Base-by-base conservation (phyloP, 257 asterid genomes). In the Agastache rugosa region DNA sequence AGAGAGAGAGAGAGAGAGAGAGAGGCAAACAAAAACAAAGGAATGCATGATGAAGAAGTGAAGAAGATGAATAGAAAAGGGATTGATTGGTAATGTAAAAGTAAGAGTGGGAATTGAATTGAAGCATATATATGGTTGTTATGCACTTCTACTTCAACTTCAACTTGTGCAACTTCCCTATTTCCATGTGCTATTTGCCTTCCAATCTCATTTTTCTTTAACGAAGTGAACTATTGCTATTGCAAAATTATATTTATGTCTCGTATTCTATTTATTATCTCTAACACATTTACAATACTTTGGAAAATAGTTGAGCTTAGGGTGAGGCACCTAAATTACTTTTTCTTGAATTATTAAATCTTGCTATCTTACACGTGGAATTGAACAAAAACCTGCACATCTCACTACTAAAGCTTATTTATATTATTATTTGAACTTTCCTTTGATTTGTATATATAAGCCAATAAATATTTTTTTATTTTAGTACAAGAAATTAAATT, bases 101-200 rank as follows among this genome's bases (percentile, higher is more conserved):
- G 56, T 9, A 45, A 61, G 50, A 54, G 77, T 41, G 74, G 23
- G n/a, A n/a, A n/a, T n/a, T n/a, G n/a, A n/a, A n/a, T n/a, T n/a
- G 67, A 69, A 59, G 50, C 29, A 73, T 62, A 55, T 51, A 37
- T 62, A 25, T 60, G 56, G 77, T 77, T 69, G 79, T 77, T 69
- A 41, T 74, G 75, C 72, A 81, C 77, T 64, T 60, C 64, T 54
- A 8, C 9, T 37, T 39, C 44, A n/a, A 8, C 9, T 37, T 39
- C 44, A 63, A 77, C 79, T 83, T 77, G 83, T 20, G 45, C 47
- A 50, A 69, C 39, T 72, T 73, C 74, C 71, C 76, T 65, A 80
- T 71, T 55, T 69, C 60, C 19, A 22, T 23, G n/a, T 20, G 16
- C 37, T 65, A 16, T 44, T 66, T 59, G 6, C 27, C 12, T 53